Conservation (phyloP, 352 stramenopile species). For the Globisporangium nodosum region DNA sequence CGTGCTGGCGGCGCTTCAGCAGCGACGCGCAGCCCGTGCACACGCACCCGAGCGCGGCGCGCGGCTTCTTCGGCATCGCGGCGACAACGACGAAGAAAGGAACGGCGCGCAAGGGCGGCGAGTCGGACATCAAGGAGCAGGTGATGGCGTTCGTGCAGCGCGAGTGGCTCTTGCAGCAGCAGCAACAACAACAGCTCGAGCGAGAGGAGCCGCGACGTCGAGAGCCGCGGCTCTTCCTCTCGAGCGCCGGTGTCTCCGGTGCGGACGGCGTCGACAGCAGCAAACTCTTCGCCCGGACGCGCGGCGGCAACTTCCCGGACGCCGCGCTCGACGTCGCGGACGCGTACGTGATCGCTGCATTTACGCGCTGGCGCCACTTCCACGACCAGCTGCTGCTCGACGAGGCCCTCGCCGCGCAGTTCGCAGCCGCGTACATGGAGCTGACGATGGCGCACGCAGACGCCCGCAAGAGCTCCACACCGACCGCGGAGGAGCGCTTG, state of each 20-base stretch:
- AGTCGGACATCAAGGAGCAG: constrained; percentile 54
- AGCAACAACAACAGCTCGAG: background rate
- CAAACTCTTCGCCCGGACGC: constrained; percentile 14
- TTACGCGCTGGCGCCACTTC: constrained; percentile 51
- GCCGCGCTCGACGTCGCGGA: constrained; percentile 73
- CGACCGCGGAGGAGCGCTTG: constrained; percentile 25
- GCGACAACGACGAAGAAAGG: constrained; percentile 18
- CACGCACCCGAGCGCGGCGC: constrained; percentile 71
- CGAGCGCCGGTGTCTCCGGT: background rate
- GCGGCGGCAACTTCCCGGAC: constrained; percentile 36
- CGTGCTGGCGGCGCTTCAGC: constrained; percentile 60
- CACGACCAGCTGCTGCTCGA: constrained; percentile 29
- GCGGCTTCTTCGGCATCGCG: constrained; percentile 45
- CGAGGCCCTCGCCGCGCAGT: constrained; percentile 22
- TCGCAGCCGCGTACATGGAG: constrained; percentile 40
- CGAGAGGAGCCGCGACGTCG: constrained; percentile 4
- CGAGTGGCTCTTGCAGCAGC: background rate
- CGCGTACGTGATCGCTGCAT: constrained; percentile 75
- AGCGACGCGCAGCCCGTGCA: constrained; percentile 32
- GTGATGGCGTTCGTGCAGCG: constrained; percentile 57
- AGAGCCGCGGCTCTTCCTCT: constrained; percentile 29
- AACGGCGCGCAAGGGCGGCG: constrained; percentile 1
- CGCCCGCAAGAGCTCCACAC: constrained; percentile 22
- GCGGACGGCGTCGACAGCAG: background rate
- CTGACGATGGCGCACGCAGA: constrained; percentile 18